Base-by-base conservation (phyloP, 305 asterid species). In the Fraxinus nigra region DNA sequence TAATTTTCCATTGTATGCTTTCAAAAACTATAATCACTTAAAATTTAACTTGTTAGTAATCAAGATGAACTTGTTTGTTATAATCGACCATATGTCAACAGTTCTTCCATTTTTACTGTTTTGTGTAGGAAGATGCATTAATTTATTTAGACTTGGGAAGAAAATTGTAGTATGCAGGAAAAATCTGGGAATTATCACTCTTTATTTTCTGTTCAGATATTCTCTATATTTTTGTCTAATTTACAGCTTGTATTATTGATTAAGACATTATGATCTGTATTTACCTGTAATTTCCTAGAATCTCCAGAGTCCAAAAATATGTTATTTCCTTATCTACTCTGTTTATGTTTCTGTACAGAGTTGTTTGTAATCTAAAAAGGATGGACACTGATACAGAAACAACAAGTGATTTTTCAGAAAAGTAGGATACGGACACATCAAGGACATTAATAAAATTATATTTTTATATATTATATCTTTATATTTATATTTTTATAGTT, bases 91-190 rank as follows among this genome's bases (percentile, higher is more conserved):
- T 43, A 11, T 5, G 54, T 43, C 54, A 43, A 43, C 5, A 43
- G 54, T 43, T 83, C 28, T 67, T 8, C 72, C 32, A 69, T 79
- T 14, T 65, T 70, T 78, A 74, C 72, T 16, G 35, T 84, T 48
- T 73, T 30, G 20, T 70, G 22, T 24, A 16, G 43, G 43, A 70
- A 70, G 43, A 70, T 16, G 20, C 13, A 32, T 30, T 14, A 70
- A 70, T 4, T 11, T 32, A 70, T 70, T 32, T 4, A 2, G 46
- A 70, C 74, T 28, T 4, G 2, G 33, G 37, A 67, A 61, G 75
- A 70, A 32, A 32, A 32, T 28, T 70, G 34, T 32, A 70, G 40
- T 32, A 5, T 16, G 24, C 8, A 1, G 75, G 26, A 6, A 33
- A 70, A 33, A 30, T 32, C 16, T 32, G 43, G 11, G 9, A 32